Evolutionary conservation across 2,329 filamentous ascomycete genomes (phyloP).

Genomic region (Claviceps quebecensis): DNA sequence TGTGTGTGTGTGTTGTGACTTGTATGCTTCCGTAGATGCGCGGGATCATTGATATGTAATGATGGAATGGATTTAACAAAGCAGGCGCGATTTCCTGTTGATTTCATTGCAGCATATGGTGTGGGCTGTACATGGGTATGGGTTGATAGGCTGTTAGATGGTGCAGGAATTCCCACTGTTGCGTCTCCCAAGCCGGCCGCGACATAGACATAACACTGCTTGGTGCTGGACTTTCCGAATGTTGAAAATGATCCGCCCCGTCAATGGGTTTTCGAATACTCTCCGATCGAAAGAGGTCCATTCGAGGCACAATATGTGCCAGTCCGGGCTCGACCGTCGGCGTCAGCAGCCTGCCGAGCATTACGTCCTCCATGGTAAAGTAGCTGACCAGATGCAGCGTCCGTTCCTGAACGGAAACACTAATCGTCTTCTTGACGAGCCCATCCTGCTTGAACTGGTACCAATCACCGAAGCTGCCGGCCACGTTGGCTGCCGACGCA

Average conservation of each 20-base stretch:
- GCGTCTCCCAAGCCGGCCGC: slow-evolving; percentile 1
- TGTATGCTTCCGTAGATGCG: no score
- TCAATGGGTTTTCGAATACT: slow-evolving; percentile 4
- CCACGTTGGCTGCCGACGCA: slow-evolving; percentile 5
- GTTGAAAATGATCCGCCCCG: neutral
- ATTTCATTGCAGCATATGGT: neutral
- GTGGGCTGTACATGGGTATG: slow-evolving; percentile 1
- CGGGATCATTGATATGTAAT: no score
- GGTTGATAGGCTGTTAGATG: slow-evolving; percentile 1
- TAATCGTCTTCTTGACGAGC: slow-evolving; percentile 84
- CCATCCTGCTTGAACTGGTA: slow-evolving; percentile 75
- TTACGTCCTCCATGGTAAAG: slow-evolving; percentile 57
- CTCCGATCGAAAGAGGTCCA: slow-evolving; percentile 2
- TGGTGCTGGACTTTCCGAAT: neutral
- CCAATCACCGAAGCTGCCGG: slow-evolving; percentile 72
- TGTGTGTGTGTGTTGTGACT: neutral
- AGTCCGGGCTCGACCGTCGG: neutral
- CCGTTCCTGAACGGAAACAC: slow-evolving; percentile 56
- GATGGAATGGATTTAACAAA: neutral
- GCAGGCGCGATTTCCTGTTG: neutral
- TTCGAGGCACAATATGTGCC: slow-evolving; percentile 1
- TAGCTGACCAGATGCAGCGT: slow-evolving; percentile 79
- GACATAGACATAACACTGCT: neutral
- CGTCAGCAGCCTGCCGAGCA: slow-evolving; percentile 1
- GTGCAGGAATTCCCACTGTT: slow-evolving; percentile 3